Base-by-base conservation (phyloP, 768 basidiomycete genomes). In the Psilocybe tampanensis region DNA sequence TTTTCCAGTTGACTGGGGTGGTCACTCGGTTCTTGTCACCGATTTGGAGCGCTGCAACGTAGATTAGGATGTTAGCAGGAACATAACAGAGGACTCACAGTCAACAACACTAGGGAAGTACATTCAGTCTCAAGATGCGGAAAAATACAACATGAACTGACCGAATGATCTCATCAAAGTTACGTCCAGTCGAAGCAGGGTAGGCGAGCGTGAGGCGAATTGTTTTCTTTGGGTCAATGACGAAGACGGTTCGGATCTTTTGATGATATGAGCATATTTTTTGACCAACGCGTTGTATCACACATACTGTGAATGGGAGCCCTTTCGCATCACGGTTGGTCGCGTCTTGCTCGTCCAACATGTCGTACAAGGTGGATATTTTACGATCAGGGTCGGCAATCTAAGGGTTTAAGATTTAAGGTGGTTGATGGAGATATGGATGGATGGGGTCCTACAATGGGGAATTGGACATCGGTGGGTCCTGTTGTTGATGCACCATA, bases 211-310 rank as follows among this genome's bases (percentile, higher is more conserved):
- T 92, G 66, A 97, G 77, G 60, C 96, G 91, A 70, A 99, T 97
- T 66, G 86, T 82, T 78, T 97, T 94, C 77, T 93, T 94, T 44
- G 97, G 95, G 77, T 99, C 97, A 67, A 99, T 94, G 62, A 99
- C 78, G 74, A 96, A 99, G 59, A 99, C 97, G 8, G 94, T 97
- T 58, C 97, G 90, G 74, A 99, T 86, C 89, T 92, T 42, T 2
- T 47, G 41, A 41, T 9, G 39, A 53, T 22, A 44, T 66, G 34
- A 52, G 45, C 23, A 36, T n/a, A 26, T 44, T 33, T 34, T 47
- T 39, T 48, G 48, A 26, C 56, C 21, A 58, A 53, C 51, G 19
- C 41, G 50, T 42, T 33, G 19, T 33, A 33, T 41, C 17, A 49
- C 49, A 62, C 75, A 60, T 61, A 88, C 94, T 47, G 97, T 99